A percentile compares a stretch with the other conserved stretches of the same genome.
Conservation (phyloP, 225 moss, liverwort and hornwort species). For the Asterella californica region DNA sequence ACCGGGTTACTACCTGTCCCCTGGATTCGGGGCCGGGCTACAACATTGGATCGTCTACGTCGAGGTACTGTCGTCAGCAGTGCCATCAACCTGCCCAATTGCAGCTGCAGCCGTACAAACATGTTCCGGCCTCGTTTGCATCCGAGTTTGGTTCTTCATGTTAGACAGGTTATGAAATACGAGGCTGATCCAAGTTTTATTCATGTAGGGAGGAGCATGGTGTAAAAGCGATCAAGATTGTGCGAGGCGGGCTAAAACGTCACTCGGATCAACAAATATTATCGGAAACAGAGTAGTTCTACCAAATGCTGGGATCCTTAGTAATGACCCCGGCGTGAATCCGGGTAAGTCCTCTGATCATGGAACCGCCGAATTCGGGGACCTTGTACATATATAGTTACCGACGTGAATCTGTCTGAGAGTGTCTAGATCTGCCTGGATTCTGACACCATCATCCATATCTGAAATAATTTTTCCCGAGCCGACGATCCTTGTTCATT, state of each 20-base stretch:
- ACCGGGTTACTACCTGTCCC: constrained; percentile 24
- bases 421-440: too few species aligned
- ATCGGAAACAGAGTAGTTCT: neutral
- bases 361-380: neutral
- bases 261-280: constrained; percentile 8
- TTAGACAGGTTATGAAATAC: neutral
- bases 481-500: too few species aligned
- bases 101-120: neutral
- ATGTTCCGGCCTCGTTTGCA: neutral
- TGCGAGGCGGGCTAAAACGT: constrained; percentile 3
- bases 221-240: constrained; percentile 5
- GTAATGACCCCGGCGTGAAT: constrained; percentile 5
- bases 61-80: constrained; percentile 7
- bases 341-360: constrained; percentile 1
- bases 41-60: constrained; percentile 33
- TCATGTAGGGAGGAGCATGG: constrained; percentile 29
- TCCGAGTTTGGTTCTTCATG: neutral
- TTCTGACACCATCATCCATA: neutral
- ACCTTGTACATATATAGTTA: neutral
- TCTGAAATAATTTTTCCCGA: too few species aligned
- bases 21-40: constrained; percentile 16
- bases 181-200: neutral
- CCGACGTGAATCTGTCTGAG: neutral
- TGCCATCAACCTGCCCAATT: neutral
- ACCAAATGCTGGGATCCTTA: constrained; percentile 6